Conservation (phyloP, 164 flowering plant genomes). For the Cinnamomum chago region DNA sequence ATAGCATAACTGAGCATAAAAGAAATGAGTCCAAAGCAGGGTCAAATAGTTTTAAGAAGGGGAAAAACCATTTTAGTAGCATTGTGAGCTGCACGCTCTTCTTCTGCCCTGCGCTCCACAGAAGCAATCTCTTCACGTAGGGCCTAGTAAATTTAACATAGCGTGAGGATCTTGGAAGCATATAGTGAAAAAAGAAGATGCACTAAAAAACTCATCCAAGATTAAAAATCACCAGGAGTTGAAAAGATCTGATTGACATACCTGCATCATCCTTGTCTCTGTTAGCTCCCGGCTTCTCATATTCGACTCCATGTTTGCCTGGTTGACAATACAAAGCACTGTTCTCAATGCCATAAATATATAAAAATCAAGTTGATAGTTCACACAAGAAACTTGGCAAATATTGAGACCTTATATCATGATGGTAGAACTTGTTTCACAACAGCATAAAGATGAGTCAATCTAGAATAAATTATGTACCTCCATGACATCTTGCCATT, state of each 20-base stretch:
- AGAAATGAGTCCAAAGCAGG: not conserved
- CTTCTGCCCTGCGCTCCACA: conserved; percentile 86
- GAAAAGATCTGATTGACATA: conserved; percentile 19
- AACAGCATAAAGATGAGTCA: not conserved
- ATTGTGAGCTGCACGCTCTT: conserved; percentile 92
- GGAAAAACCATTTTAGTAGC: conserved; percentile 77
- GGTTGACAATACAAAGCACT: conserved; percentile 16
- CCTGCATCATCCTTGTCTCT: conserved; percentile 98
- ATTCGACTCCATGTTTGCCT: conserved; percentile 90
- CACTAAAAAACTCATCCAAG: not conserved
- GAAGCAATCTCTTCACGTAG: conserved; percentile 87
- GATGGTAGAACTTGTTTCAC: not conserved
- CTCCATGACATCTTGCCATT: too few species aligned
- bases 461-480: not conserved
- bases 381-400: not conserved
- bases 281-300: conserved; percentile 92
- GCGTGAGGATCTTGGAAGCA: not conserved
- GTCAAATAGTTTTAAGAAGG: not conserved
- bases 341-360: not conserved
- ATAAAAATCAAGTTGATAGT: not conserved
- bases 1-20: not conserved
- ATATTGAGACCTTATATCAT: not conserved
- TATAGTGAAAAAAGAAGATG: not conserved
- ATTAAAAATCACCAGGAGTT: not conserved
- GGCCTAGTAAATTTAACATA: conserved; percentile 45